Conservation (phyloP, 1,284 basidiomycete species). For the Anthracocystis walkeri region DNA sequence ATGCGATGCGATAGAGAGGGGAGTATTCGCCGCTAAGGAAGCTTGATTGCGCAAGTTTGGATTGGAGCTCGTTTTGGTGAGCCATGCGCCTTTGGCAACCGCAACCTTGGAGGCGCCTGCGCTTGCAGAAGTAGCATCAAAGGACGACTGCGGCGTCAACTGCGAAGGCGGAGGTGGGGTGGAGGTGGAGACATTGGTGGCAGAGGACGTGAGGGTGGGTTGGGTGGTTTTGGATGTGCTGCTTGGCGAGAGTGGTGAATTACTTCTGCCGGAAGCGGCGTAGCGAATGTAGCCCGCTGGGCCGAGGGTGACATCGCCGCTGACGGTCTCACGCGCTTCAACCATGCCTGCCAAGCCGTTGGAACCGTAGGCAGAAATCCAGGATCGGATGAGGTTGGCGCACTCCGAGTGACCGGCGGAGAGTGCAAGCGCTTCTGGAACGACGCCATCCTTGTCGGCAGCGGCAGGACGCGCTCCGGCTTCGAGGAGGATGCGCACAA, state of each 20-base stretch:
- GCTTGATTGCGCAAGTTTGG: conserved; percentile 44
- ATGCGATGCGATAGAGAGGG: conserved; percentile 25
- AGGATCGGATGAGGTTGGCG: conserved; percentile 53
- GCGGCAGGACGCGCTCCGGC: conserved; percentile 59
- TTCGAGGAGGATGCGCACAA: conserved; percentile 61
- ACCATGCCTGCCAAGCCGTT: conserved; percentile 53
- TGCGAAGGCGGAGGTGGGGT: conserved; percentile 5
- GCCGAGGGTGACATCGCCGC: conserved; percentile 38
- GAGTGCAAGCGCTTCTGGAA: conserved; percentile 58
- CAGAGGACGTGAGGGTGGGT: neutral
- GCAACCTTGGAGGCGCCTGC: conserved; percentile 4
- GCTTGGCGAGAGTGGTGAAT: conserved; percentile 22
- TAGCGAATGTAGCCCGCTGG: conserved; percentile 50
- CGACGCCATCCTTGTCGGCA: conserved; percentile 54
- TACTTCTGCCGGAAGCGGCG: conserved; percentile 26
- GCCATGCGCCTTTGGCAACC: conserved; percentile 7
- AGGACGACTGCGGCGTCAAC: conserved; percentile 15
- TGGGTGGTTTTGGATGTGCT: conserved; percentile 1
- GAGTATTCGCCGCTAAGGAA: conserved; percentile 8
- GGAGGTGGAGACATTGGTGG: neutral
- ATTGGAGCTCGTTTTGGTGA: conserved; percentile 52
- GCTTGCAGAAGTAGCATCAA: conserved; percentile 19
- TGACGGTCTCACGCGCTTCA: conserved; percentile 43
- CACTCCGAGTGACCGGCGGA: conserved; percentile 52
- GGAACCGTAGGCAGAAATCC: conserved; percentile 54